phyloP scores from a whole-genome alignment of 768 basidiomycete species.

The Polyporus arcularius region DNA sequence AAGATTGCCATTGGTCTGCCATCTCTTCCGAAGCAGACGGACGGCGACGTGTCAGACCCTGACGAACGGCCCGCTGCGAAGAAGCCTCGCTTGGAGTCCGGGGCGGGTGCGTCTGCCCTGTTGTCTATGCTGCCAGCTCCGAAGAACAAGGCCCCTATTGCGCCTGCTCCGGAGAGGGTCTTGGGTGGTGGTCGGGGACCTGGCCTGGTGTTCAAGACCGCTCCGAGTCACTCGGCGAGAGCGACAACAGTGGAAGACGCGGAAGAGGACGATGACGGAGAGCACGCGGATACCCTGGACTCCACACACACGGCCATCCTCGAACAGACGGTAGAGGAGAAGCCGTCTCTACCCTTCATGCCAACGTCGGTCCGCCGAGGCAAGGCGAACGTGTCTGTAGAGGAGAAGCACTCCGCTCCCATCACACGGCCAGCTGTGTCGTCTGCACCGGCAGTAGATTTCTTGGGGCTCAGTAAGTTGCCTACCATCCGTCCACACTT shows the following conservation, averaged over 20 bases:
- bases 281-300: constrained; percentile 6
- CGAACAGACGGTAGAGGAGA: constrained; percentile 15
- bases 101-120: constrained; percentile 64
- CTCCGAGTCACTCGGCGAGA: constrained; percentile 22
- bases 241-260: constrained; percentile 31
- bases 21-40: constrained; percentile 38
- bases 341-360: constrained; percentile 49
- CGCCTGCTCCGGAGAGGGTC: constrained; percentile 49
- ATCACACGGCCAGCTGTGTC: constrained; percentile 16
- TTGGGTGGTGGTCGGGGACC: constrained; percentile 66
- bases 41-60: constrained; percentile 39
- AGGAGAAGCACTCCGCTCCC: constrained; percentile 26
- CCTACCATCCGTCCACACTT: neutral
- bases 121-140: constrained; percentile 77
- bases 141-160: constrained; percentile 52
- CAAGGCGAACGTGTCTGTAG: constrained; percentile 46
- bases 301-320: constrained; percentile 13
- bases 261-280: constrained; percentile 21
- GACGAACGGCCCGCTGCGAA: constrained; percentile 54
- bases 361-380: constrained; percentile 64
- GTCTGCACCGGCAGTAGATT: constrained; percentile 50
- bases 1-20: constrained; percentile 64
- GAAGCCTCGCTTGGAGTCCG: constrained; percentile 49
- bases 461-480: constrained; percentile 63
- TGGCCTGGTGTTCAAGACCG: constrained; percentile 58